Evolutionary conservation across 164 flowering plant genomes (phyloP).

Genomic region (Macadamia integrifolia): DNA sequence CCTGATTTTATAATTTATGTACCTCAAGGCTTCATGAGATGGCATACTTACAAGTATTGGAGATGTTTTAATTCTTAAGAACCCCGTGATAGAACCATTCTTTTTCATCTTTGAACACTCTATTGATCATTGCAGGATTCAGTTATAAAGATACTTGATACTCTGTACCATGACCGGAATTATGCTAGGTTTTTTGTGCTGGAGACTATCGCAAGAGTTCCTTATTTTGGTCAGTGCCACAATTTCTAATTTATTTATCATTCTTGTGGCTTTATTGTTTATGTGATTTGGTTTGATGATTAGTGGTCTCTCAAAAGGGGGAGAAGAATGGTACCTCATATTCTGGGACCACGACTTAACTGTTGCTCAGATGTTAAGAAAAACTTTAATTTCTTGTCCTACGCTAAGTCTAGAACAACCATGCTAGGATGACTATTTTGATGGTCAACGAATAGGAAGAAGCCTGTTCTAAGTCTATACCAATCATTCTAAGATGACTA

Average conservation of each 20-base stretch:
- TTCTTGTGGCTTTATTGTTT: background rate
- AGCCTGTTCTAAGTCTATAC: too few relatives aligned
- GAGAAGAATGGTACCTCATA: too few relatives aligned
- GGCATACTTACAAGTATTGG: background rate
- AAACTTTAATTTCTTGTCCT: too few relatives aligned
- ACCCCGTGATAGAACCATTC: background rate
- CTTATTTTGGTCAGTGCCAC: constrained; percentile 78
- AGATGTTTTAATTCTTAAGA: background rate
- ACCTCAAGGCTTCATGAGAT: background rate
- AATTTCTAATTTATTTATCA: background rate
- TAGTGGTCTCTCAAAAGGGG: too few relatives aligned
- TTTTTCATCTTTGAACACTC: constrained; percentile 6
- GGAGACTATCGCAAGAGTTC: constrained; percentile 97
- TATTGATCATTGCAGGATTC: constrained; percentile 61
- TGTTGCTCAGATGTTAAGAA: too few relatives aligned
- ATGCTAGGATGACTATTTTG: too few relatives aligned
- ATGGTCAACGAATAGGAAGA: too few relatives aligned
- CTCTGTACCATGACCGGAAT: constrained; percentile 68
- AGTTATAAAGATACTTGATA: constrained; percentile 81
- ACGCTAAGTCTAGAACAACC: too few relatives aligned
- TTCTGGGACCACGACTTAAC: too few relatives aligned
- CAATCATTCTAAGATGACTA: too few relatives aligned
- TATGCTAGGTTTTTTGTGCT: constrained; percentile 91
- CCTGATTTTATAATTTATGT: background rate
- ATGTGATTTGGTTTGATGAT: background rate